Conservation (phyloP, 805 yeast genomes). For the Metschnikowia drakensbergensis region DNA sequence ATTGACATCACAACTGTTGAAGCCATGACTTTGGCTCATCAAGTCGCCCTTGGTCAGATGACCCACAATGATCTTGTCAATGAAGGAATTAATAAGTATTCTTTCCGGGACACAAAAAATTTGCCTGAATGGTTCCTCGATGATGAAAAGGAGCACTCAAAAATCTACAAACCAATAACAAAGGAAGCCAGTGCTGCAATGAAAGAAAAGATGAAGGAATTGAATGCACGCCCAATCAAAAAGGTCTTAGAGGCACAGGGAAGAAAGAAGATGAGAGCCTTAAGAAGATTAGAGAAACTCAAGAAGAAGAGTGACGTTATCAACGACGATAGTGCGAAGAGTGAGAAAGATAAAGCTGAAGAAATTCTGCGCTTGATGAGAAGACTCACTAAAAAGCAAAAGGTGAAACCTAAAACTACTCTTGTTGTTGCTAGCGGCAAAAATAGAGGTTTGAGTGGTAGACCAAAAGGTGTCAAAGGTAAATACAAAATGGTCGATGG, state of each 20-base stretch:
- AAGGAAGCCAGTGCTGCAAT: constrained; percentile 64
- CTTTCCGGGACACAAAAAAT: constrained; percentile 87
- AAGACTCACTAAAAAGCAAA: constrained; percentile 70
- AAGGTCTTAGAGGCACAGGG: constrained; percentile 98
- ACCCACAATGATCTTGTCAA: constrained; percentile 81
- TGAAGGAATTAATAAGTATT: constrained; percentile 87
- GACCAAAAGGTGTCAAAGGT: constrained; percentile 97
- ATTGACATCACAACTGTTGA: constrained; percentile 88
- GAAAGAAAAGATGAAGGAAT: constrained; percentile 44
- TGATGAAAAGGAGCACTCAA: constrained; percentile 84
- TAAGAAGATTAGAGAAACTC: constrained; percentile 78
- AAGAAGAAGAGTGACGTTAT: constrained; percentile 91
- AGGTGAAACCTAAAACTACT: constrained; percentile 74
- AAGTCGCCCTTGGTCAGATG: constrained; percentile 85
- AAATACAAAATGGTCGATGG: constrained; percentile 99
- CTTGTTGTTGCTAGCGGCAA: constrained; percentile 83
- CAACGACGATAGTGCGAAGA: constrained; percentile 79
- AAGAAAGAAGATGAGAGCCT: constrained; percentile 90
- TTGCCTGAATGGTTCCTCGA: constrained; percentile 97
- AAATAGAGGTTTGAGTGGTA: constrained; percentile 83
- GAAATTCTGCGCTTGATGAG: constrained; percentile 85
- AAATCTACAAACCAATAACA: constrained; percentile 85
- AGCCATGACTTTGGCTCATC: constrained; percentile 97
- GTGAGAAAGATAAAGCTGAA: constrained; percentile 92
- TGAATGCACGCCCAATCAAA: constrained; percentile 97